Conservation (phyloP, 208 protist genomes). For the Cochliopodium minus region DNA sequence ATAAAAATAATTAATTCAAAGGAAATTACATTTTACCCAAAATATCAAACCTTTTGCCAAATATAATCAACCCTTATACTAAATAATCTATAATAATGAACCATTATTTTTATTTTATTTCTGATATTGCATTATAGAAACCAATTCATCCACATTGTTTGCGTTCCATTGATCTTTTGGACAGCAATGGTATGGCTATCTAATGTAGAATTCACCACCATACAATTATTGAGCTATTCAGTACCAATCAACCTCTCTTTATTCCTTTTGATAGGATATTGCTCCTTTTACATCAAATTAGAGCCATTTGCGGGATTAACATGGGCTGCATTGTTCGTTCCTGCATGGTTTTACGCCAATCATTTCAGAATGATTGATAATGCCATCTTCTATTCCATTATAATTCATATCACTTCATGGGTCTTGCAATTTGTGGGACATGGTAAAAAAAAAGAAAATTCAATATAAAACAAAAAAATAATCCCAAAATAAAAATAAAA, state of each 20-base stretch:
- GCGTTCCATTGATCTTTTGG: constrained; percentile 47
- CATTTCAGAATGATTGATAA: constrained; percentile 19
- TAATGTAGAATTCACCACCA: not conserved
- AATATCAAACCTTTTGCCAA: too few species aligned
- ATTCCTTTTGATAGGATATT: constrained; percentile 32
- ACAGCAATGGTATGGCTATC: constrained; percentile 33
- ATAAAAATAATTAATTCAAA: too few species aligned
- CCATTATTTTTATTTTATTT: too few species aligned
- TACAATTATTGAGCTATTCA: not conserved
- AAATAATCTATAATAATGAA: too few species aligned
- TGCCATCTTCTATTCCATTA: constrained; percentile 22
- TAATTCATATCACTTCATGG: constrained; percentile 34
- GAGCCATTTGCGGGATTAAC: constrained; percentile 35
- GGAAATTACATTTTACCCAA: too few species aligned
- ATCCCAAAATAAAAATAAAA: constrained; percentile 8
- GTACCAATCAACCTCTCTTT: not conserved
- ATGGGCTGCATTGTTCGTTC: constrained; percentile 30
- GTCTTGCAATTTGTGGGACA: constrained; percentile 44
- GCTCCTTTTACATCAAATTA: constrained; percentile 39
- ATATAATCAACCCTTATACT: too few species aligned
- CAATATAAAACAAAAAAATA: too few species aligned
- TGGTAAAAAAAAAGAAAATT: too few species aligned
- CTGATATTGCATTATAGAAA: constrained; percentile 41
- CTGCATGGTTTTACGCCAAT: constrained; percentile 29
- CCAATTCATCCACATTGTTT: constrained; percentile 48